Evolutionary conservation across 139 green algal genomes (phyloP).

Genomic region (Chlorella sorokiniana): DNA sequence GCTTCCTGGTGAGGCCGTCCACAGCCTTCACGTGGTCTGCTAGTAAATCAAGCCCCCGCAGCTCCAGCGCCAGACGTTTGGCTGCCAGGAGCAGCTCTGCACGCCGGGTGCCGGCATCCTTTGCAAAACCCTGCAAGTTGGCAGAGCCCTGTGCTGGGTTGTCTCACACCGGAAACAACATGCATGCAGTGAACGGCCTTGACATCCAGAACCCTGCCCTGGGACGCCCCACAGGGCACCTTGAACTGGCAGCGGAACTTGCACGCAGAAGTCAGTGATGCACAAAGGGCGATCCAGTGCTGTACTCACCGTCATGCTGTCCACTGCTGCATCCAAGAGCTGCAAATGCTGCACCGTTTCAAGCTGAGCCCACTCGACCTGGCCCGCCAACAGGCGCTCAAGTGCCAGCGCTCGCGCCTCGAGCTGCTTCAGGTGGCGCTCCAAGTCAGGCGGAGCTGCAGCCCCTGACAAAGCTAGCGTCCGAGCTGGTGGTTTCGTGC

Average conservation of each 20-base stretch:
- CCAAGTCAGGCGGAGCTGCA: background rate
- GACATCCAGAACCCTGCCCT: too few species aligned
- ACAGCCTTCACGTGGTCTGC: slow-evolving; percentile 4
- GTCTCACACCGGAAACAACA: background rate
- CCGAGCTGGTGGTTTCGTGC: too few species aligned
- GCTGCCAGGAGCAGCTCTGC: slow-evolving; percentile 19
- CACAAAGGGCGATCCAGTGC: too few species aligned
- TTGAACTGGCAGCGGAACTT: background rate
- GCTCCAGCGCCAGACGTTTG: slow-evolving; percentile 15
- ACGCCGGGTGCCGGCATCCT: background rate
- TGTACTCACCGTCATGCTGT: slow-evolving; percentile 9
- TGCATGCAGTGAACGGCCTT: too few species aligned
- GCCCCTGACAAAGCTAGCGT: background rate
- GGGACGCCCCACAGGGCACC: background rate
- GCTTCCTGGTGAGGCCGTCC: background rate
- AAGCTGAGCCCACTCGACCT: background rate
- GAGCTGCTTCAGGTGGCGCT: background rate
- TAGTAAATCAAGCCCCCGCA: slow-evolving; percentile 15
- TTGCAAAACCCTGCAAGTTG: background rate
- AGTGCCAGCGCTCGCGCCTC: background rate
- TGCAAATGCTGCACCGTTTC: slow-evolving; percentile 23
- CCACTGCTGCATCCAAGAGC: slow-evolving; percentile 19
- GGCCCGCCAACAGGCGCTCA: background rate
- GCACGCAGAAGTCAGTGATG: background rate
- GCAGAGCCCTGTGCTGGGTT: background rate